Percentiles rank a stretch among this genome's conserved stretches.
Conservation (phyloP, 2,329 filamentous ascomycete genomes). For the Monosporascus sp. region DNA sequence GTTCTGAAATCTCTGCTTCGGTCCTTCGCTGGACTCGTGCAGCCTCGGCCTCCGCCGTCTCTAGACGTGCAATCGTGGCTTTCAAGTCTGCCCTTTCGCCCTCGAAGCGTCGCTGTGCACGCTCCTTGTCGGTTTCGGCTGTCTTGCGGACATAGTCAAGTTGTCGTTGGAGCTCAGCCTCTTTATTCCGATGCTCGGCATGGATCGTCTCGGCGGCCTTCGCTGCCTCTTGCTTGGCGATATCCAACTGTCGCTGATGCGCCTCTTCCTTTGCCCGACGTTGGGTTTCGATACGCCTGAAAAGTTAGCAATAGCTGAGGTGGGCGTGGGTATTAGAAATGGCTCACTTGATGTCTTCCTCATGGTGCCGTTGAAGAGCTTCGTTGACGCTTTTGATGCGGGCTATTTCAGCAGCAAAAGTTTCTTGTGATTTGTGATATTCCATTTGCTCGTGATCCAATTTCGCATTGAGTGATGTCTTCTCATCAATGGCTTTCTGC, state of each 20-base stretch:
- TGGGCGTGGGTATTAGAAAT: conserved; percentile 8
- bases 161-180: conserved; percentile 33
- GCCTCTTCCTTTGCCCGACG: conserved; percentile 42
- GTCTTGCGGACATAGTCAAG: conserved; percentile 41
- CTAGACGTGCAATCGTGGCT: conserved; percentile 48
- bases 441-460: conserved; percentile 70
- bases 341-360: conserved; percentile 54
- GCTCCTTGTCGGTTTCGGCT: conserved; percentile 23
- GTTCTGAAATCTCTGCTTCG: conserved; percentile 26
- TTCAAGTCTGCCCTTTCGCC: conserved; percentile 27
- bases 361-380: conserved; percentile 63
- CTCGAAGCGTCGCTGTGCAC: conserved; percentile 23
- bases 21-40: conserved; percentile 23
- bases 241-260: conserved; percentile 21
- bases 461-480: conserved; percentile 43
- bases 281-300: conserved; percentile 37
- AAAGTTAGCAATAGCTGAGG: conserved; percentile 4
- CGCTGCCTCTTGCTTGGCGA: conserved; percentile 18
- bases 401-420: conserved; percentile 44
- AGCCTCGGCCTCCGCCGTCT: conserved; percentile 34
- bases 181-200: conserved; percentile 26
- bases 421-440: conserved; percentile 61
- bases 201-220: conserved; percentile 17
- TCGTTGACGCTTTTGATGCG: conserved; percentile 64
- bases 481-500: conserved; percentile 39